Percentiles rank a stretch among this genome's conserved stretches.
These are phyloP conservation scores for Novymonas esmeraldas DNA, from an alignment of 208 protist species.

Conservation along the genomic window DNA sequence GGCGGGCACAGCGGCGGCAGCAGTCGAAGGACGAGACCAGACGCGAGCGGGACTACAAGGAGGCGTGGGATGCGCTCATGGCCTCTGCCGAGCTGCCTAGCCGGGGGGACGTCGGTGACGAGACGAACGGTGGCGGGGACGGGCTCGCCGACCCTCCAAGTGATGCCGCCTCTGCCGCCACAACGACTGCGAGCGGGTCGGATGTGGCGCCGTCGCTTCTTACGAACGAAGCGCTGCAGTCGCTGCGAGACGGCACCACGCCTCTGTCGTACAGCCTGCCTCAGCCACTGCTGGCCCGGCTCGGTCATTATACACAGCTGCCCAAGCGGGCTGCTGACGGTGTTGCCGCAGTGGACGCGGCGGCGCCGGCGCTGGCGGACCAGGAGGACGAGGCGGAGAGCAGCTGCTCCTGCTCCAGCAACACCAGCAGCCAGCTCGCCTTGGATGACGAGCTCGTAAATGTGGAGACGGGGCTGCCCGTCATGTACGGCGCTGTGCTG, in stretches of 20 bases:
- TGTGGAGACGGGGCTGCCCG: not conserved
- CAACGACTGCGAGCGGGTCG: not conserved
- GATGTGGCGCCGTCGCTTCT: not conserved
- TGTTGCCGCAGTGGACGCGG: not conserved
- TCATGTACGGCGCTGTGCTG: not conserved
- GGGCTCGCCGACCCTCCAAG: no score
- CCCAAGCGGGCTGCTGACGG: not conserved
- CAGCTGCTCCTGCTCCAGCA: constrained; percentile 4
- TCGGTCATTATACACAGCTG: not conserved
- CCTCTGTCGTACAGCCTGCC: not conserved
- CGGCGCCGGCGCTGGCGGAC: not conserved
- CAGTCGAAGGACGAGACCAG: constrained; percentile 1
- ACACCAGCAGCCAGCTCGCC: not conserved
- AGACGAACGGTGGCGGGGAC: not conserved
- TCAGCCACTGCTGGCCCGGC: not conserved
- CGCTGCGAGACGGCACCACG: constrained; percentile 1
- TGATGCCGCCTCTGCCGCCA: no score
- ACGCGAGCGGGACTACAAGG: constrained; percentile 1
- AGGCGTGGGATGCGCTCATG: constrained; percentile 5
- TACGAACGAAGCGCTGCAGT: constrained; percentile 8
- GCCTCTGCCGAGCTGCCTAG: not conserved
- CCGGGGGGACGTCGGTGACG: not conserved
- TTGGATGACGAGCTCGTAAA: constrained; percentile 4
- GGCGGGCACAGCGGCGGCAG: constrained; percentile 1
- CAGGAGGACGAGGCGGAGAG: not conserved